Evolutionary conservation across 2,329 filamentous ascomycete species (phyloP).

Genomic region (Ophidiomyces ophidiicola): DNA sequence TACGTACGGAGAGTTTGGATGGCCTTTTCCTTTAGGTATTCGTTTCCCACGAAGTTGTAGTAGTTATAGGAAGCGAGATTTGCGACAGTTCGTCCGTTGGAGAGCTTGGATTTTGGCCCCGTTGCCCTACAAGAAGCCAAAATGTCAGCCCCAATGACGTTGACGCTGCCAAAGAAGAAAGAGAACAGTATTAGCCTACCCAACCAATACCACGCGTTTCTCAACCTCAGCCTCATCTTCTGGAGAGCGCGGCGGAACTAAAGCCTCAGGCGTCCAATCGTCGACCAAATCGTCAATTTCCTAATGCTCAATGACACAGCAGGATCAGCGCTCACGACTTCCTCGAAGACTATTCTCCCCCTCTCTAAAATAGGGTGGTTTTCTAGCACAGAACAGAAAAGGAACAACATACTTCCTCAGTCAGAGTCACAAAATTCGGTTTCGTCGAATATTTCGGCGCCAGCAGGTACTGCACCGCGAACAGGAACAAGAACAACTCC

Average conservation of each 20-base stretch:
- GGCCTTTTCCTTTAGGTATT: slow-evolving; percentile 85
- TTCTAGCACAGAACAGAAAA: slow-evolving; percentile 5
- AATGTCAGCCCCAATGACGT: slow-evolving; percentile 11
- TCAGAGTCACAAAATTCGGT: slow-evolving; percentile 76
- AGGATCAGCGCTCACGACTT: too few relatives aligned
- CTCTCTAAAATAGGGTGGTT: too few relatives aligned
- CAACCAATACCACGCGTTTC: slow-evolving; percentile 73
- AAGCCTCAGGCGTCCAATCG: slow-evolving; percentile 89
- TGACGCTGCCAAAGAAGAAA: background rate
- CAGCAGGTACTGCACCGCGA: slow-evolving; percentile 86
- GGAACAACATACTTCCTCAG: slow-evolving; percentile 52
- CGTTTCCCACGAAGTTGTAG: slow-evolving; percentile 92
- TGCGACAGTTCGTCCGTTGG: slow-evolving; percentile 76
- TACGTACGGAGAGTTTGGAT: slow-evolving; percentile 90
- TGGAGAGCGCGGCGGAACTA: slow-evolving; percentile 60
- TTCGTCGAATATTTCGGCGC: slow-evolving; percentile 89
- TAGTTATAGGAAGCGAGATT: slow-evolving; percentile 96
- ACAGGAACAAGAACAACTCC: slow-evolving; percentile 85
- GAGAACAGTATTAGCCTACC: slow-evolving; percentile 42
- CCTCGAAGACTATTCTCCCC: too few relatives aligned
- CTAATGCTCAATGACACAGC: slow-evolving; percentile 31
- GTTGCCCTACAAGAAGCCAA: slow-evolving; percentile 51
- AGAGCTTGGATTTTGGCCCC: slow-evolving; percentile 77
- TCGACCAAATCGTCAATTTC: slow-evolving; percentile 96
- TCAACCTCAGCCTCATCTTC: slow-evolving; percentile 75